Evolutionary conservation across 768 basidiomycete species (phyloP), one percentile per base, ranked within the genome.

Genomic region (Coprinellus micaceus): DNA sequence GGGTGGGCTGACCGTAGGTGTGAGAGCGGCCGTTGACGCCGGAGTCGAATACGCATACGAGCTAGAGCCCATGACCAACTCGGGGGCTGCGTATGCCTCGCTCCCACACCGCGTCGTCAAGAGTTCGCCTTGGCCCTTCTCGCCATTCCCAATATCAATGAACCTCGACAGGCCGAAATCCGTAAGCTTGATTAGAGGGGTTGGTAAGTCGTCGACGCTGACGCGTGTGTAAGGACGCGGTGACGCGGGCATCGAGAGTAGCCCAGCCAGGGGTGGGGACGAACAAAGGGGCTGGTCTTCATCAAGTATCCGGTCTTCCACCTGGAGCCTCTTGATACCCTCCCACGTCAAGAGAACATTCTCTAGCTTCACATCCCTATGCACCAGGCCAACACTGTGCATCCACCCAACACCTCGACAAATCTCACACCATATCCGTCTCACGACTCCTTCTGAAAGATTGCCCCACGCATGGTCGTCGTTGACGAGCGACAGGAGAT

Each of bases 101-200:
- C 85, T 88, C 5, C 93, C 92, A 69, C 93, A 96, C 1, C 92
- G 82, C 11, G 92, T 94, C 17, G 79, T 77, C 11, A 94, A 75
- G 15, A 84, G 71, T 1, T 74, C 73, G 1, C 69, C 68, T 25
- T 71, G 67, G 4, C 71, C 71, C 19, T 47, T 57, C n/a, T 63
- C 61, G 1, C 64, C 64, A 28, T 78, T 70, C 22, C 55, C 55
- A 13, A 85, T 78, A 62, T 89, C 82, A 61, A 94, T 84, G 69
- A 92, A 92, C 25, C 91, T 80, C 15, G 91, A 85, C n/a, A 96
- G 81, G 6, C 93, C 92, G 64, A 94, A 96, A 67, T 96, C 93
- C 41, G 89, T 88, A 9, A 94, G 76, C 66, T 93, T 92, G 70
- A 94, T 75, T 5, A 94, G 76, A 1, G 89, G 85, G 0, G 75